Conservation (phyloP, 305 asterid genomes). For the Fraxinus angustifolia region DNA sequence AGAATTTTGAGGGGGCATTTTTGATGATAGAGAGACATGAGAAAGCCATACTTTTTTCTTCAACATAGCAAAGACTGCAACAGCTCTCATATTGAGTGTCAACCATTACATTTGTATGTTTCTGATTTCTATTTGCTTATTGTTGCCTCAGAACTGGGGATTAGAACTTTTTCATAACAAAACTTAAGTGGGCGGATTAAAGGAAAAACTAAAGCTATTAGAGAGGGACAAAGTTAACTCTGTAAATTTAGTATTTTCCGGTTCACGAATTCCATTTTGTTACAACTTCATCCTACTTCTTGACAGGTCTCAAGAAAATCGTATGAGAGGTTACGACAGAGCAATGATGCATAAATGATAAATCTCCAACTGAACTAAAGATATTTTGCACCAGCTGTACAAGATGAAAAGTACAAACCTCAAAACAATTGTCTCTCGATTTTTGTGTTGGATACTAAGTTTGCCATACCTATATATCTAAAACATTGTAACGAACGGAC, state of each 20-base stretch:
- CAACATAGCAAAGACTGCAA: too few relatives aligned
- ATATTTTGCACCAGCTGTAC: not conserved
- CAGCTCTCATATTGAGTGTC: too few relatives aligned
- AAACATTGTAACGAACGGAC: not conserved
- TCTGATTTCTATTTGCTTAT: too few relatives aligned
- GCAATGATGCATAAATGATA: not conserved
- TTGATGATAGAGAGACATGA: too few relatives aligned
- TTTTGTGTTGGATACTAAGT: not conserved
- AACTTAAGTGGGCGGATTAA: not conserved
- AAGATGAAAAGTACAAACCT: not conserved
- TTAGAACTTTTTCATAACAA: too few relatives aligned
- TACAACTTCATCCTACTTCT: not conserved
- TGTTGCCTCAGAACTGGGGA: too few relatives aligned
- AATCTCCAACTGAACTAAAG: not conserved
- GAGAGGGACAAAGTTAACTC: too few relatives aligned
- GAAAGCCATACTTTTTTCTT: too few relatives aligned
- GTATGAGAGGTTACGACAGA: slow-evolving; percentile 18
- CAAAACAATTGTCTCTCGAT: not conserved
- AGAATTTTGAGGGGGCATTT: too few relatives aligned
- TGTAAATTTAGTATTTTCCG: too few relatives aligned
- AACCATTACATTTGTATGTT: too few relatives aligned
- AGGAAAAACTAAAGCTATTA: too few relatives aligned
- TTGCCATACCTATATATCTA: not conserved
- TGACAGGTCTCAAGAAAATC: slow-evolving; percentile 19
- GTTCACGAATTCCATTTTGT: not conserved